Evolutionary conservation across 2,329 filamentous ascomycete species (phyloP).

Genomic region (Aspergillus novoparasiticus): DNA sequence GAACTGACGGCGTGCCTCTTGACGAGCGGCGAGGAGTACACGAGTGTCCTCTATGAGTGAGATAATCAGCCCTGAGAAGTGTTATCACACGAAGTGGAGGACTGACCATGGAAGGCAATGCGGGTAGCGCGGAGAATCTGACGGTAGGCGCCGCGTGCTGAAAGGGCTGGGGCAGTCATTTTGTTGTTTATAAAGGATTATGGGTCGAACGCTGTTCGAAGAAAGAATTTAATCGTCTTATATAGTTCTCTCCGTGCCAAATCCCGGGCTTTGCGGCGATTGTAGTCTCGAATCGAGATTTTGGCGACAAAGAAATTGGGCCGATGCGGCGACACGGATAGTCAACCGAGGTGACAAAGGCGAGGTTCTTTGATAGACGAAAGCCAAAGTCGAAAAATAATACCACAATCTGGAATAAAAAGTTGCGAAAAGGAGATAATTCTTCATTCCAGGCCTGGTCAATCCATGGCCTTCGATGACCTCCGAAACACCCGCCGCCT

Average conservation of each 20-base stretch:
- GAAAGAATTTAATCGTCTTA: not conserved
- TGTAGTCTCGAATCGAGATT: not conserved
- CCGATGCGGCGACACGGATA: not conserved
- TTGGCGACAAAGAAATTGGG: not conserved
- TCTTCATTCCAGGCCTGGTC: not conserved
- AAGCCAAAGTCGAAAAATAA: no score
- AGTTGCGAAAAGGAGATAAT: conserved; percentile 4
- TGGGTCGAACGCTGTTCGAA: not conserved
- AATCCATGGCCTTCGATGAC: conserved; percentile 11
- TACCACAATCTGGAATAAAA: not conserved
- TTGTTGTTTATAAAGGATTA: not conserved
- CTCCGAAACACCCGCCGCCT: conserved; percentile 27
- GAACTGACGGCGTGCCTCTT: conserved; percentile 74
- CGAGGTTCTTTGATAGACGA: not conserved
- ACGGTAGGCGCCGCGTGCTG: conserved; percentile 78
- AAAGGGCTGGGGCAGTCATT: conserved; percentile 30
- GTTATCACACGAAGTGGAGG: not conserved
- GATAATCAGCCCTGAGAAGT: conserved; percentile 12
- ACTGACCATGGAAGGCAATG: conserved; percentile 77
- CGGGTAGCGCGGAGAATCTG: conserved; percentile 77
- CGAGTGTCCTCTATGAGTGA: conserved; percentile 64
- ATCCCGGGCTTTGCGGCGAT: not conserved
- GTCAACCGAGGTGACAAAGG: not conserved
- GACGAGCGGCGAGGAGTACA: conserved; percentile 70
- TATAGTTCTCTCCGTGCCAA: not conserved